Conservation (phyloP, 257 asterid species). For the Forsythia viridissima region DNA sequence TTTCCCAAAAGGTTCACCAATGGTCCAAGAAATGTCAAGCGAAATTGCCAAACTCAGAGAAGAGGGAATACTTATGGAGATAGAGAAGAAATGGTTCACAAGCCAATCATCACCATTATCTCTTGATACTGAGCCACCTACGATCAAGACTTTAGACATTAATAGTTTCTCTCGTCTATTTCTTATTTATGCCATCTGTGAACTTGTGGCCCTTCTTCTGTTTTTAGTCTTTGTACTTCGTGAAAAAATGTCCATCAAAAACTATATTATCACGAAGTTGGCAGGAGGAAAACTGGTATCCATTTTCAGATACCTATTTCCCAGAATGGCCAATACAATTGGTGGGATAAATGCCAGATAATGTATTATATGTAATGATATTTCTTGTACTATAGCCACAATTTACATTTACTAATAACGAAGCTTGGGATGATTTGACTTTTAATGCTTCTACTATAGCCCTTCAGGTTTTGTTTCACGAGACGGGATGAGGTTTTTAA, state of each 20-base stretch:
- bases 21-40: slow-evolving; percentile 41
- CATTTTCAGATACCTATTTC: neutral
- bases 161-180: slow-evolving; percentile 32
- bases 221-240: slow-evolving; percentile 13
- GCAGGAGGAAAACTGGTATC: neutral
- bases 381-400: neutral
- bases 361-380: neutral
- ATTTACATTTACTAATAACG: no score
- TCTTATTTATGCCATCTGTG: slow-evolving; percentile 29
- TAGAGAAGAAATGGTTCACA: slow-evolving; percentile 42
- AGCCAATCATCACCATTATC: slow-evolving; percentile 1
- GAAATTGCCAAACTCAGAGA: slow-evolving; percentile 41
- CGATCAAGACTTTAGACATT: slow-evolving; percentile 10
- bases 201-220: slow-evolving; percentile 14
- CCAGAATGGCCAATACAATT: neutral
- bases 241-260: slow-evolving; percentile 1
- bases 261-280: neutral
- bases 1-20: slow-evolving; percentile 36
- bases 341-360: neutral
- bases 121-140: neutral
- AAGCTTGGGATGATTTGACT: neutral
- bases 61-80: slow-evolving; percentile 28
- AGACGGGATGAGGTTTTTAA: neutral
- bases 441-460: no score
- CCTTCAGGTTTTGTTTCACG: neutral